Evolutionary conservation across 176 grass and related monocot genomes (phyloP), one percentile per base, ranked within the genome.

Genomic region (Hsuehochloa calcarea): DNA sequence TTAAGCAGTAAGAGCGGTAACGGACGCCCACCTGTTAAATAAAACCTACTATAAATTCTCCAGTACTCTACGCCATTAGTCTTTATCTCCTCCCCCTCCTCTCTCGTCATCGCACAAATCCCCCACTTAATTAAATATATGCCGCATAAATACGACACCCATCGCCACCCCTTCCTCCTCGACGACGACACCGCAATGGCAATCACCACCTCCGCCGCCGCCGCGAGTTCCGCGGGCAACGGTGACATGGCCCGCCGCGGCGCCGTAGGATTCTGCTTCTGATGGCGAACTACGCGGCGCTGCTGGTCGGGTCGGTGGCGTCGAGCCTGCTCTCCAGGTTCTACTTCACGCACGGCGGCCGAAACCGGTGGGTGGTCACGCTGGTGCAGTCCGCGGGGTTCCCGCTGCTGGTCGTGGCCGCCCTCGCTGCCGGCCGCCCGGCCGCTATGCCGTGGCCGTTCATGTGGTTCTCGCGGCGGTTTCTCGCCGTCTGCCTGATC

Each of bases 371-470:
- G 96, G 88, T 93, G 8, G 82, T 92, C 5, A 98, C 93, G 12
- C 82, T 92, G 69, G 91, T 98, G 71, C 96, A 98, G 91, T 95
- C 93, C 6, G 91, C 87, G 5, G 96, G 96, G 27, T 98, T 98
- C 86, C 96, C 96, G 7, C 74, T 92, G 63, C 89, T 98, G 22
- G 35, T 92, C 40, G 10, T 38, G 58, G 60, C 72, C 63, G 72
- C 84, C 61, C 26, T 93, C 63, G 8, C 56, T 38, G 19, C 74
- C 8, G n/a, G 25, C 51, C 93, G 37, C 20, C 89, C 52, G 8
- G 68, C 19, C 37, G 16, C 38, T 16, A 40, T 22, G 58, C 89
- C 84, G 65, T 59, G 75, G 6, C 77, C 89, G 39, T 88, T 93
- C 88, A 13, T 67, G 19, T 87, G 52, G 70, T 91, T 95, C 77